These are phyloP conservation scores for Astrothelium subdiscretum DNA, from an alignment of 495 filamentous ascomycete species.

Conservation along the genomic window DNA sequence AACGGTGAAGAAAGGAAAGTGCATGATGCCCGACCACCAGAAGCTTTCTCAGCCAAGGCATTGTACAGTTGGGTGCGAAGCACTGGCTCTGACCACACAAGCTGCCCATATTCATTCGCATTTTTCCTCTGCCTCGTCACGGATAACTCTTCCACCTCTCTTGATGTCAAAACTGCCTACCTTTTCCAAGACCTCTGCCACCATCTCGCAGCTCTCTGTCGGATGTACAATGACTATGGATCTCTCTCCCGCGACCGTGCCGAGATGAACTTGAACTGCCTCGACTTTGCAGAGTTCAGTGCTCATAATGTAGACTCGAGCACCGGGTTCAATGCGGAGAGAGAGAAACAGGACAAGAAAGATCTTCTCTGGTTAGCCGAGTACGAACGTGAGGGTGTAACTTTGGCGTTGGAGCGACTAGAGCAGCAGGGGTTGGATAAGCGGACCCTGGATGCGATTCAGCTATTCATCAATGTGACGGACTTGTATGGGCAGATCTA, in stretches of 20 bases:
- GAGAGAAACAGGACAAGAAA: neutral
- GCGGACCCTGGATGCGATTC: neutral
- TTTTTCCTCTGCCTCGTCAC: neutral
- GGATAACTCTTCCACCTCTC: neutral
- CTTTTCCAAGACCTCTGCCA: neutral
- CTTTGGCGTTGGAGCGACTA: neutral
- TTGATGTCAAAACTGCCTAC: neutral
- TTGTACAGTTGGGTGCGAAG: slow-evolving; percentile 26
- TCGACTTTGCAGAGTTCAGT: slow-evolving; percentile 1
- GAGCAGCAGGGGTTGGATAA: neutral
- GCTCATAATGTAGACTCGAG: too few species aligned
- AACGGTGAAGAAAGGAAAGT: neutral
- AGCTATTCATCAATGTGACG: neutral
- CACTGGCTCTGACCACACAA: slow-evolving; percentile 25
- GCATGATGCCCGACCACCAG: neutral
- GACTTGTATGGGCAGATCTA: neutral
- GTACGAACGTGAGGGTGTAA: neutral
- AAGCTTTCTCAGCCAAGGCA: neutral
- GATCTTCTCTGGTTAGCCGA: neutral
- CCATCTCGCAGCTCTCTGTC: neutral
- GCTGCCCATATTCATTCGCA: slow-evolving; percentile 19
- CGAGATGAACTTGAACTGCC: neutral
- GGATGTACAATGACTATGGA: neutral
- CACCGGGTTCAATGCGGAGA: too few species aligned
- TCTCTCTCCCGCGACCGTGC: neutral